phyloP scores from a whole-genome alignment of 2,329 filamentous ascomycete genomes.

The Aureobasidium leucospermi region DNA sequence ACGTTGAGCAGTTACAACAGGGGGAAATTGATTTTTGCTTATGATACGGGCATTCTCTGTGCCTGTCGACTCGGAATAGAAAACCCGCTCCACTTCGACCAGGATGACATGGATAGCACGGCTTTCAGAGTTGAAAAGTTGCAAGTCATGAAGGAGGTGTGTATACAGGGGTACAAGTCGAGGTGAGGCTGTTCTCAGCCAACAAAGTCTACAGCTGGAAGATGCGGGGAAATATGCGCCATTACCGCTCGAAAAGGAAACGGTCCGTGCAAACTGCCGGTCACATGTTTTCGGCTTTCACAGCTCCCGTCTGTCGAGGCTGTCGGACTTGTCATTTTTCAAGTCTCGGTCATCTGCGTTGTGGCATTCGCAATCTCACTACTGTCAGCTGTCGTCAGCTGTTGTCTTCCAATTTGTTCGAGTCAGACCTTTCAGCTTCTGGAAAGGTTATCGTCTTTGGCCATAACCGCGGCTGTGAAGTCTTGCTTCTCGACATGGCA shows the following conservation, averaged over 20 bases:
- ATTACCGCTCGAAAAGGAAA: background rate
- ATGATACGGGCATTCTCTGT: background rate
- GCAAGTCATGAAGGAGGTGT: background rate
- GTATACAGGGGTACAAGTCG: background rate
- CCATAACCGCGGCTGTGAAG: background rate
- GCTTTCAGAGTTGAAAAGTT: background rate
- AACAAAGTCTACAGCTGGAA: background rate
- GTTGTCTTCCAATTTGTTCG: background rate
- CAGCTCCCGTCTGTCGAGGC: background rate
- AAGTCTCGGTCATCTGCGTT: constrained; percentile 8
- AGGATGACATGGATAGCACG: background rate
- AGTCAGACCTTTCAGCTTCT: background rate
- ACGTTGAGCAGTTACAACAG: constrained; percentile 13
- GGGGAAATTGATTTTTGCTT: constrained; percentile 6
- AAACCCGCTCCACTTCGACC: background rate
- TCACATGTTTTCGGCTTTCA: background rate
- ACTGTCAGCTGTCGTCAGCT: background rate
- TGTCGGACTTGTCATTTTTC: background rate
- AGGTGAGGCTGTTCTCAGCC: background rate
- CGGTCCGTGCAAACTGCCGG: constrained; percentile 7
- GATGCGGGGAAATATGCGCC: background rate
- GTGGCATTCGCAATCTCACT: constrained; percentile 1
- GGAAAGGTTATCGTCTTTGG: background rate
- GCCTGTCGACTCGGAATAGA: constrained; percentile 2
- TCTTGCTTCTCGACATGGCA: background rate